Evolutionary conservation across 2,329 filamentous ascomycete species (phyloP).

Genomic region (Zymoseptoria ardabiliae): DNA sequence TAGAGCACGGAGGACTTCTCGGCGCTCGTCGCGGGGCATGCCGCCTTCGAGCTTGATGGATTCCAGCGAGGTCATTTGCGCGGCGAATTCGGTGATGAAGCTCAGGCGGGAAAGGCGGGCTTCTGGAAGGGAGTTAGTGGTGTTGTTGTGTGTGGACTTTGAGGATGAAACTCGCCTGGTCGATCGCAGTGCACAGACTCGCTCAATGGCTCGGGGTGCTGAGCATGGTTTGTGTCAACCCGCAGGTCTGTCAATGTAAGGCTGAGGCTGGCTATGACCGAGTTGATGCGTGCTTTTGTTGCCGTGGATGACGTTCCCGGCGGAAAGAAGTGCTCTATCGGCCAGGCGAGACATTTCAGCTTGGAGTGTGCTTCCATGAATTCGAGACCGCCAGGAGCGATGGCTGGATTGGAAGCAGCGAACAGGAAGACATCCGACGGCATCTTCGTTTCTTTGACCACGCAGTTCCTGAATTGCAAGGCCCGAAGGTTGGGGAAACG

Average conservation of each 20-base stretch:
- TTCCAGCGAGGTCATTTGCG: constrained; percentile 35
- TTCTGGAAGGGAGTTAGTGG: not conserved
- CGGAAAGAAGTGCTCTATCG: constrained; percentile 39
- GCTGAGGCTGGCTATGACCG: constrained; percentile 34
- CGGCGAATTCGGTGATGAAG: constrained; percentile 38
- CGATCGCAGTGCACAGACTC: constrained; percentile 6
- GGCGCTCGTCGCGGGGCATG: constrained; percentile 41
- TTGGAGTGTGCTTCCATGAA: constrained; percentile 41
- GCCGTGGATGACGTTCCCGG: constrained; percentile 22
- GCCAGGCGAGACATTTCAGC: constrained; percentile 41
- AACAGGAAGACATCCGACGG: constrained; percentile 32
- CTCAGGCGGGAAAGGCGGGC: constrained; percentile 18
- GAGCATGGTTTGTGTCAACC: constrained; percentile 31
- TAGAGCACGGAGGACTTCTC: constrained; percentile 38
- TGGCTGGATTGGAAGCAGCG: not conserved
- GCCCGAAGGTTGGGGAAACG: constrained; percentile 38
- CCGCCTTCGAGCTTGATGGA: constrained; percentile 42
- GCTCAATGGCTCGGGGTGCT: constrained; percentile 20
- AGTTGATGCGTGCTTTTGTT: constrained; percentile 18
- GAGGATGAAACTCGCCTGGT: not conserved
- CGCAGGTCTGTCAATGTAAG: constrained; percentile 36
- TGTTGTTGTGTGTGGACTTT: not conserved
- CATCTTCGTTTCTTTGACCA: constrained; percentile 31
- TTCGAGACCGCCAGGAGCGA: constrained; percentile 20
- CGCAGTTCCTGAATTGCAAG: constrained; percentile 42